Evolutionary conservation across 768 basidiomycete species (phyloP), one percentile per base, ranked within the genome.

Genomic region (Xerocomellus amylosporus): DNA sequence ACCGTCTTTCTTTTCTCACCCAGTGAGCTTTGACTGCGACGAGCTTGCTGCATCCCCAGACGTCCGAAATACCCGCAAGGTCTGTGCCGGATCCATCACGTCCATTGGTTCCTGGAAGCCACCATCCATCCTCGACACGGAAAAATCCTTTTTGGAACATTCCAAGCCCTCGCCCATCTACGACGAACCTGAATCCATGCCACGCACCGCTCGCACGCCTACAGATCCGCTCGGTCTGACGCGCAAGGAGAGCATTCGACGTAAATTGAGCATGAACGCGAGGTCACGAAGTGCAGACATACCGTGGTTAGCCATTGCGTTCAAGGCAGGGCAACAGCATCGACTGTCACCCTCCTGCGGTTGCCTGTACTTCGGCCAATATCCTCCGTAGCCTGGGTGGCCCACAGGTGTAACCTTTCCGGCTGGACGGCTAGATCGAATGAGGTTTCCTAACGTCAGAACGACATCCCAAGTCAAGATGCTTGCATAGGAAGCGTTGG

Each of bases 301-400:
- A 89, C 88, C 89, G 59, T 91, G 89, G 64, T 91, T 91, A 6
- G 89, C 87, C 79, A 92, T 73, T 0, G 87, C 84, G 58, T 92
- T 90, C 59, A 90, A 70, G 12, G 79, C 86, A 3, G 87, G 88
- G 60, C 88, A 90, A 2, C 82, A 80, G 58, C 79, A 80, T 14
- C 90, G 74, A 63, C 87, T 88, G 58, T 90, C 87, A 2, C 79
- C 81, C 9, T 82, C 75, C 55, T 70, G 71, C 12, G 87, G 81
- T 1, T 83, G 68, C 4, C 77, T 71, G 59, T 77, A 90, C 63
- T 84, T 80, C 7, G 88, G 87, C 88, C 88, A 91, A 42, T 75
- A 64, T 0, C 87, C 85, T 31, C 73, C 79, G 28, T 70, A 75
- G 1, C 85, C 86, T 8, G 81, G 77, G 44, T 76, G 70, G 2